Base-by-base conservation (phyloP, 805 yeast species). In the Blastobotrys mokoenaii region DNA sequence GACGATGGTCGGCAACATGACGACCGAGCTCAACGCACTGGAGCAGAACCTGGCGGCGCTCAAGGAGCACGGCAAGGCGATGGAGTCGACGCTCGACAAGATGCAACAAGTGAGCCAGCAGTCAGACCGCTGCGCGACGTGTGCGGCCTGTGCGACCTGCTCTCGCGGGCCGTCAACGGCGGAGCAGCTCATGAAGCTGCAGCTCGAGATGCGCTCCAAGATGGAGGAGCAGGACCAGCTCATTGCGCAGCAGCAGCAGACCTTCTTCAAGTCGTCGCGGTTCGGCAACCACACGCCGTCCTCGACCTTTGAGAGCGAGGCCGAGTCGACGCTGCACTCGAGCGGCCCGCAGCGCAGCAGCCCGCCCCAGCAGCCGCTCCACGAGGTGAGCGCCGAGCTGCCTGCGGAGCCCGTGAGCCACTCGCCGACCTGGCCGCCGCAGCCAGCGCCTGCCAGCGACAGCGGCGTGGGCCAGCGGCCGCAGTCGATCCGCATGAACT, bases 11-110 rank as follows among this genome's bases (percentile, higher is more conserved):
- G 48, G 46, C 22, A 53, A 51, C 17, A 42, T 50, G 49, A 45
- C 53, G 16, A 38, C 48, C n/a, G 55, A 56, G 43, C 40, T 59
- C 17, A 36, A 44, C 16, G 39, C 44, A 22, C 50, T 59, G 11
- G 47, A 51, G 43, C 20, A 27, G 15, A 46, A 29, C 10, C 46
- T 52, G 27, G 48, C 33, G 29, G 40, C 41, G 31, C 44, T 49
- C 9, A 46, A 41, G 25, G 45, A 37, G 14, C 58, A 54, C 34
- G 49, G 51, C 44, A 45, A 39, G 40, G 46, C 44, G 14, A 48
- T 54, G 15, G 18, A 29, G 14, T 47, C 44, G 14, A 45, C 48
- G 18, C 49, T 51, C 14, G 30, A 37, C 31, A 14, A 15, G 17
- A 31, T 14, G 22, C 18, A n/a, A 27, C 45, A 27, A 38, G 32